A percentile compares a stretch with the other conserved stretches of the same genome.
Conservation (phyloP, 495 filamentous ascomycete genomes). For the Oidiodendron maius region DNA sequence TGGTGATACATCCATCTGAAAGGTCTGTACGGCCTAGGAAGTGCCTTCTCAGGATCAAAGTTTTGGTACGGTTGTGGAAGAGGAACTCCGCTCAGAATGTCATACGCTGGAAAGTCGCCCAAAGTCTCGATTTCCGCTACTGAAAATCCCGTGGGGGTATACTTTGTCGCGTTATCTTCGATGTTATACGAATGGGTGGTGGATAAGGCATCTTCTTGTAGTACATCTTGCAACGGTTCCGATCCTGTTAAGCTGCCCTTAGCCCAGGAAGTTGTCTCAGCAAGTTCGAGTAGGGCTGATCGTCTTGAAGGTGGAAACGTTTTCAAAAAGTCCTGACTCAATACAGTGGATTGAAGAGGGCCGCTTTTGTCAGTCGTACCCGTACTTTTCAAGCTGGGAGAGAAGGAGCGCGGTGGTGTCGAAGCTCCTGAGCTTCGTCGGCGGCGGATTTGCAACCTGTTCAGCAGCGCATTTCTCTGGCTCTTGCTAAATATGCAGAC, state of each 20-base stretch:
- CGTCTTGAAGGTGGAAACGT: constrained; percentile 53
- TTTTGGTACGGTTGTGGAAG: constrained; percentile 60
- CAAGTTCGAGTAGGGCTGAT: constrained; percentile 35
- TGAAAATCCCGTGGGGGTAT: constrained; percentile 43
- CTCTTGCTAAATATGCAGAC: constrained; percentile 11
- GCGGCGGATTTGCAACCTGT: constrained; percentile 7
- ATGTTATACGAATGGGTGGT: constrained; percentile 21
- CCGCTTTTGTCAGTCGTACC: neutral
- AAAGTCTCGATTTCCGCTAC: constrained; percentile 65
- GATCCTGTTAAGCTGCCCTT: constrained; percentile 6
- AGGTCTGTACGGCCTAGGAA: constrained; percentile 69
- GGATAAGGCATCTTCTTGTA: constrained; percentile 12
- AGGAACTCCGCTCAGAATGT: constrained; percentile 71
- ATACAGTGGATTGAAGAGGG: neutral
- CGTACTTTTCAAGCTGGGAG: constrained; percentile 35
- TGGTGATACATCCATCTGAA: constrained; percentile 89
- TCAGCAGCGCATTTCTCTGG: constrained; percentile 12
- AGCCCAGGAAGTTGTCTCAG: constrained; percentile 6
- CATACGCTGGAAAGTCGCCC: constrained; percentile 82
- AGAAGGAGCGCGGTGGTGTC: constrained; percentile 53
- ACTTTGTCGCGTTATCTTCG: constrained; percentile 27
- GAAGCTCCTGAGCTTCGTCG: constrained; percentile 28
- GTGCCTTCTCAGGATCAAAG: constrained; percentile 59
- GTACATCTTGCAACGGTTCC: constrained; percentile 5
- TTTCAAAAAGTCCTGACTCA: constrained; percentile 35